These are phyloP conservation scores for Choiromyces venosus DNA, from an alignment of 495 filamentous ascomycete genomes.

Conservation along the genomic window DNA sequence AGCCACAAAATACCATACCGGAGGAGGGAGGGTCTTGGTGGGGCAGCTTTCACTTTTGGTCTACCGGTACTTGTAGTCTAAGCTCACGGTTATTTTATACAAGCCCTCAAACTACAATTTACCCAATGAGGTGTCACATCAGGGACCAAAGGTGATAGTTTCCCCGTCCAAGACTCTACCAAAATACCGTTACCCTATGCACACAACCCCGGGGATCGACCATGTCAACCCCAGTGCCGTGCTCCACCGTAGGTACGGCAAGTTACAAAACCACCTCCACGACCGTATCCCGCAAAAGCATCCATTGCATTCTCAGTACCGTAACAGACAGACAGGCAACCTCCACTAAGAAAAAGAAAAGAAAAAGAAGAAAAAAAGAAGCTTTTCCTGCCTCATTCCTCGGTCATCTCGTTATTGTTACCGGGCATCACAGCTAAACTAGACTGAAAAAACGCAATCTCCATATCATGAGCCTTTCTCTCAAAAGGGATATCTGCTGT, in stretches of 20 bases:
- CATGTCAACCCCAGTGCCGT: not conserved
- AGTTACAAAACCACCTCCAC: not conserved
- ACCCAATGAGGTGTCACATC: not conserved
- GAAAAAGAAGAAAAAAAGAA: not conserved
- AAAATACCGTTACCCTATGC: not conserved
- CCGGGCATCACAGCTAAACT: not conserved
- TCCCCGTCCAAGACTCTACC: not conserved
- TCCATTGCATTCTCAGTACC: not conserved
- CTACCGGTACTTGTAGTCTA: not conserved
- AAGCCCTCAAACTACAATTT: not conserved
- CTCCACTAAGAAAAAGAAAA: not conserved
- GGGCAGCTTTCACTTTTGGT: not conserved
- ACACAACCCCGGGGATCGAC: not conserved
- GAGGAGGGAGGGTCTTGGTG: not conserved
- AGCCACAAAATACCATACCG: not conserved
- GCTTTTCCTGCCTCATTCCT: not conserved
- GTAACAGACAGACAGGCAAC: not conserved
- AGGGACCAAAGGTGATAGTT: not conserved
- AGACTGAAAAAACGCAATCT: not conserved
- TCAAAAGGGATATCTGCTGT: not conserved
- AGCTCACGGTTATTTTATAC: not conserved
- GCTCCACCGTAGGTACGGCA: not conserved
- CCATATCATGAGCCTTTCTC: not conserved
- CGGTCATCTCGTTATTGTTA: not conserved
- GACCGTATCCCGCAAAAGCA: not conserved